Percentiles rank a stretch among this genome's conserved stretches.
These are phyloP conservation scores for Solanum tarapatanum DNA, from an alignment of 257 asterid species.

Conservation along the genomic window DNA sequence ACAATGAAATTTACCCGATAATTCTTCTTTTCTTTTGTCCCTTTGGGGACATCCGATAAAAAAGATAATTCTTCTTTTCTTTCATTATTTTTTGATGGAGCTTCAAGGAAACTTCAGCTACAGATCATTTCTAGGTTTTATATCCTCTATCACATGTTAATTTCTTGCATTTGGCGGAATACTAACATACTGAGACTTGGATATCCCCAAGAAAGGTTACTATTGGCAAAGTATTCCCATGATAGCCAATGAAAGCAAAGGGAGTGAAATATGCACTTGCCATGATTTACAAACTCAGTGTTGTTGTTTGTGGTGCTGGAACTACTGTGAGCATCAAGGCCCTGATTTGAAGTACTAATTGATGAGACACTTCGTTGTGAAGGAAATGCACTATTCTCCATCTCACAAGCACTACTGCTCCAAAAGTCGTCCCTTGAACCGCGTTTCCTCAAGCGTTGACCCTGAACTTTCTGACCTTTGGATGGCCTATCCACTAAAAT, in stretches of 20 bases:
- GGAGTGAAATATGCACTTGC: constrained; percentile 24
- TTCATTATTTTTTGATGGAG: neutral
- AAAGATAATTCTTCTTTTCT: neutral
- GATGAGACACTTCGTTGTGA: constrained; percentile 83
- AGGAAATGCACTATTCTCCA: constrained; percentile 76
- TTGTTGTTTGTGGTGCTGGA: constrained; percentile 52
- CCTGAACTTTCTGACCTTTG: constrained; percentile 56
- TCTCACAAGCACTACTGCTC: constrained; percentile 78
- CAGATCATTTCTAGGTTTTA: neutral
- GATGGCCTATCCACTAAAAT: constrained; percentile 73
- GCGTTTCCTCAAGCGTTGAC: constrained; percentile 47
- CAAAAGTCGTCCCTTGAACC: constrained; percentile 56
- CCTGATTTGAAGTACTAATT: constrained; percentile 68
- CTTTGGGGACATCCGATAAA: neutral
- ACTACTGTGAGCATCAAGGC: constrained; percentile 42
- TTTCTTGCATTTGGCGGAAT: neutral
- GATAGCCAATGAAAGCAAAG: neutral
- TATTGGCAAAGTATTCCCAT: neutral
- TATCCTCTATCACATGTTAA: neutral
- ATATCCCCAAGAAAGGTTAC: neutral
- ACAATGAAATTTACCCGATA: neutral
- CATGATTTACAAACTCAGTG: constrained; percentile 71
- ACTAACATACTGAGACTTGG: neutral
- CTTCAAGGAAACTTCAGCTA: neutral
- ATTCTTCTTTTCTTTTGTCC: neutral